Evolutionary conservation across 345 rosid species (phyloP).

Genomic region (Trapa bicornis): DNA sequence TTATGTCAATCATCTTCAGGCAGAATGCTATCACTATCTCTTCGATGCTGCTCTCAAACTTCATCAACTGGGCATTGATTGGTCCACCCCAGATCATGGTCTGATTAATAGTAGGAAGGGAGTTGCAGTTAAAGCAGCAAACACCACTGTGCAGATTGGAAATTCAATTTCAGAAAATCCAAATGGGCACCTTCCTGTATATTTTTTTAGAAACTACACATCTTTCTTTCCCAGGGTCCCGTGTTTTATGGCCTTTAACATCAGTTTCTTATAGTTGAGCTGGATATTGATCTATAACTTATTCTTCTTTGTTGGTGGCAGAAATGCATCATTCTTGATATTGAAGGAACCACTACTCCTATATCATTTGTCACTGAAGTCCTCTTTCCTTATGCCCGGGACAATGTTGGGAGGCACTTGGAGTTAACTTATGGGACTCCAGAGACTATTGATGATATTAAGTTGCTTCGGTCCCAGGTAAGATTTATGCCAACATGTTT

Average conservation of each 20-base stretch:
- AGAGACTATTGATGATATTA: slow-evolving; percentile 72
- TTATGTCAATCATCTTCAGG: slow-evolving; percentile 29
- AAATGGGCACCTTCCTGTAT: slow-evolving; percentile 34
- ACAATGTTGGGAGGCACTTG: slow-evolving; percentile 78
- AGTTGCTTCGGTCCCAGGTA: slow-evolving; percentile 66
- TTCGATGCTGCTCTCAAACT: slow-evolving; percentile 93
- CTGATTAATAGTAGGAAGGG: slow-evolving; percentile 33
- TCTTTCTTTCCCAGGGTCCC: background rate
- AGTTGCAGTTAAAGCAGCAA: slow-evolving; percentile 17
- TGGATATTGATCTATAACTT: background rate
- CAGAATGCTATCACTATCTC: slow-evolving; percentile 85
- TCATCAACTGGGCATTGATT: slow-evolving; percentile 66
- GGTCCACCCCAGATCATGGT: slow-evolving; percentile 70
- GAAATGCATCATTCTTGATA: slow-evolving; percentile 83
- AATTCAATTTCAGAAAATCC: slow-evolving; percentile 29
- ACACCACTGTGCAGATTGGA: slow-evolving; percentile 28
- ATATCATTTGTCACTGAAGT: slow-evolving; percentile 86
- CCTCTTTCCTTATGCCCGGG: slow-evolving; percentile 85
- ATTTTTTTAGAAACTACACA: background rate
- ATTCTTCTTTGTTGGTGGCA: slow-evolving; percentile 25
- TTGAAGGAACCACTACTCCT: slow-evolving; percentile 98
- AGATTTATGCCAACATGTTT: slow-evolving; percentile 8
- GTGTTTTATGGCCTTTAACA: background rate
- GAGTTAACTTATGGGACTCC: slow-evolving; percentile 52
- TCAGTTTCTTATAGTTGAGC: background rate